phyloP scores from a whole-genome alignment of 164 flowering plant genomes.

The Dillenia suffruticosa region DNA sequence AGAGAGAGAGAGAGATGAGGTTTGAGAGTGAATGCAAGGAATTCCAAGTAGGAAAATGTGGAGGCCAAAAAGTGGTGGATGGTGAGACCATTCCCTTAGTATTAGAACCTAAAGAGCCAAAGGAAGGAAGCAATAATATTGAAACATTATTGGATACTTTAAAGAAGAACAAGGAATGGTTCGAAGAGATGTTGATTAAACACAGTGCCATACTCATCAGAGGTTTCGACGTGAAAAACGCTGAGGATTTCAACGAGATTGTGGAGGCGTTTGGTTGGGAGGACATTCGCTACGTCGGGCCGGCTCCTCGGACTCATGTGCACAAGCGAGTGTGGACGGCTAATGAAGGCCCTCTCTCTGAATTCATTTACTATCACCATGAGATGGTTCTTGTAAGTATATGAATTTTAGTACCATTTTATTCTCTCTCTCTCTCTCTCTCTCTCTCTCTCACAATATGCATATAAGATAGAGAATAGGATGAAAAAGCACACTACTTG shows the following conservation, averaged over 20 bases:
- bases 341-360: conserved; percentile 56
- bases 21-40: conserved; percentile 15
- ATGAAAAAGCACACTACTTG: background rate
- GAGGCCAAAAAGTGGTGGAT: conserved; percentile 48
- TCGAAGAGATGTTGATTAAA: conserved; percentile 40
- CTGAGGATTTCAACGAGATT: conserved; percentile 48
- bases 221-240: conserved; percentile 39
- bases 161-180: conserved; percentile 44
- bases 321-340: conserved; percentile 56
- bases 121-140: conserved; percentile 3
- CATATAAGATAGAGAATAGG: background rate
- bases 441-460: background rate
- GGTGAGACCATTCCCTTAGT: conserved; percentile 50
- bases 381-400: conserved; percentile 60
- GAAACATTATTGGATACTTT: conserved; percentile 28
- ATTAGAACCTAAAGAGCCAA: conserved; percentile 24
- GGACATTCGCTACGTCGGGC: conserved; percentile 54
- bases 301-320: conserved; percentile 56
- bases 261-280: conserved; percentile 56
- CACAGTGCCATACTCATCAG: conserved; percentile 56
- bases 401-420: no score
- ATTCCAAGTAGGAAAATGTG: conserved; percentile 48
- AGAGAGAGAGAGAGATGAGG: no score
- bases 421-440: background rate
- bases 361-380: conserved; percentile 63